Percentiles rank a stretch among this genome's conserved stretches.
Evolutionary conservation across 2,329 filamentous ascomycete species (phyloP).

Genomic region (Beauveria sp.): DNA sequence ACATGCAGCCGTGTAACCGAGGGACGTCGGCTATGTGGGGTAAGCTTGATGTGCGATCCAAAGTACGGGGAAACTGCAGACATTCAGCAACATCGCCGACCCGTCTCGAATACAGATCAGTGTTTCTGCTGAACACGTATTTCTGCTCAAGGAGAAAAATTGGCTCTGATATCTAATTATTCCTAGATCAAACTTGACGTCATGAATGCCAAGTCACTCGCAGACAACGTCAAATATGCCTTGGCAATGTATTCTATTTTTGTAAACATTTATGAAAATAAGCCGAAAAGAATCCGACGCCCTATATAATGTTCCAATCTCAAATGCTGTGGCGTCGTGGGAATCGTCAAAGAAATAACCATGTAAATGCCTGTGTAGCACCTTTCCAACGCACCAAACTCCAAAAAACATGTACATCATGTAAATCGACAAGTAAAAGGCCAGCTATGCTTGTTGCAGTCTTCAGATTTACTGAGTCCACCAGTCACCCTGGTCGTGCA

Average conservation of each 20-base stretch:
- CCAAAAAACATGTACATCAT: neutral
- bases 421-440: neutral
- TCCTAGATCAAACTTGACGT: no score
- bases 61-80: no score
- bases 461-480: conserved; percentile 35
- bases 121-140: no score
- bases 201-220: no score
- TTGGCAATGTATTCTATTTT: neutral
- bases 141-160: neutral
- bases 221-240: neutral
- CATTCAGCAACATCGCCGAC: no score
- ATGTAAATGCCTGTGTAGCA: conserved; percentile 10
- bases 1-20: conserved; percentile 5
- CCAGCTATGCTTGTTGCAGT: no score
- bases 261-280: neutral
- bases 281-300: neutral
- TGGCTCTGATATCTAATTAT: neutral
- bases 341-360: conserved; percentile 9
- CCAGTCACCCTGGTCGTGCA: conserved; percentile 97
- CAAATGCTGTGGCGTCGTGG: conserved; percentile 11
- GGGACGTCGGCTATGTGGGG: conserved; percentile 9
- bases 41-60: neutral
- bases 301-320: neutral
- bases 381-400: conserved; percentile 7
- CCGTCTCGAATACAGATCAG: no score